Evolutionary conservation across 306 rosid species (phyloP), one percentile per base, ranked within the genome.

Genomic region (Vigna reflexopilosa): DNA sequence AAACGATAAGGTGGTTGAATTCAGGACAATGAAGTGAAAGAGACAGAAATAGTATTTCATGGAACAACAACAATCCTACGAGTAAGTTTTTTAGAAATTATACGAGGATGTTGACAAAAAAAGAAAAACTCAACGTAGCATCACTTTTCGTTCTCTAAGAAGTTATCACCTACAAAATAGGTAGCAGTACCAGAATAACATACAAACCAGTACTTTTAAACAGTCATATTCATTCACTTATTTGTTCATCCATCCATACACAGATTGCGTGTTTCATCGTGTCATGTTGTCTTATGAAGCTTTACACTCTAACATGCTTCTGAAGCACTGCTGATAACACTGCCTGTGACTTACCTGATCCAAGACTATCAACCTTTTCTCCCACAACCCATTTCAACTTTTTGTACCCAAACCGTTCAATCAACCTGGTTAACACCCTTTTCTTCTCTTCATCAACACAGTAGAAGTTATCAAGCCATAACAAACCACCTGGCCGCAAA

Each of bases 311-410:
- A 15, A 86, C 86, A 30, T 97, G 96, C 84, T 95, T 95, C 80
- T 92, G 96, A 70, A 95, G 85, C 55, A 91, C 93, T 12, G 99
- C 96, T 44, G 98, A 95, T 59, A 95, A 86, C 32, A 89, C 87
- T 54, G 83, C 84, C 74, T 82, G 90, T 11, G 87, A 76, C 86
- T 87, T 90, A 11, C 87, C 90, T 3, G 91, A 77, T 11, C 84
- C 91, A 48, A 84, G 70, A 44, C 70, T 26, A 44, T 87, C 93
- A 7, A 72, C 77, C 77, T 85, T 91, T 78, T 94, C 96, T 61
- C 97, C 98, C 48, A 87, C 90, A 40, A 87, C 98, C 99, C 98
- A 95, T 77, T 95, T 95, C 81, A 93, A 88, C 83, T 89, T 95
- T 14, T 87, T 93, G 78, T 89, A 95, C 66, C 99, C 99, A 70